phyloP scores from a whole-genome alignment of 176 grass and related monocot species.

The Bonia amplexicaulis region DNA sequence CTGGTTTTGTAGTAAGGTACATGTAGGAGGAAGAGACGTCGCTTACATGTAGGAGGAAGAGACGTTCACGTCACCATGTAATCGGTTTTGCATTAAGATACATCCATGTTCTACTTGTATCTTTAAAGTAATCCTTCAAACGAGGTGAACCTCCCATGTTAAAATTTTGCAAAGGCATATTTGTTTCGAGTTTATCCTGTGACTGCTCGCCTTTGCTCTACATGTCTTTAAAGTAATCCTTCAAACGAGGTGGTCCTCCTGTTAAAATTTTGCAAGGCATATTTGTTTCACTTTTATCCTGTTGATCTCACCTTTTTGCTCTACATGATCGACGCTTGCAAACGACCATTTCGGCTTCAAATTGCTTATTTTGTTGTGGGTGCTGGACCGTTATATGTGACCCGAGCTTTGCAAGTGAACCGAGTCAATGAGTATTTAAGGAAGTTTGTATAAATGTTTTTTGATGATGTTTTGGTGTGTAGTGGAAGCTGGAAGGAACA shows the following conservation, averaged over 20 bases:
- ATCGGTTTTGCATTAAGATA: background rate
- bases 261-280: background rate
- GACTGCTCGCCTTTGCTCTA: background rate
- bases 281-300: background rate
- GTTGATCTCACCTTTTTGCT: background rate
- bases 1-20: background rate
- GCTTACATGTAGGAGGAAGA: no score
- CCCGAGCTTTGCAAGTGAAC: background rate
- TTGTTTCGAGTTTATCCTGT: background rate
- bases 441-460: no score
- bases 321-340: background rate
- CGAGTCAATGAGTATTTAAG: no score
- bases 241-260: background rate
- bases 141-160: background rate
- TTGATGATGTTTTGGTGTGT: no score
- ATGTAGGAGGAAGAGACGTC: slow-evolving; percentile 4
- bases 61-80: slow-evolving; percentile 1
- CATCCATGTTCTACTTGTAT: background rate
- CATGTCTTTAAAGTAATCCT: no score
- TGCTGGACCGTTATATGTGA: background rate
- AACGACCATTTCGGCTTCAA: background rate
- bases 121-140: background rate
- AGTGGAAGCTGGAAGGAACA: no score
- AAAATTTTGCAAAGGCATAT: background rate
- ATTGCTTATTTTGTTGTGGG: background rate